phyloP scores from a whole-genome alignment of 2,329 filamentous ascomycete species.

The Phialemoniopsis sp. region DNA sequence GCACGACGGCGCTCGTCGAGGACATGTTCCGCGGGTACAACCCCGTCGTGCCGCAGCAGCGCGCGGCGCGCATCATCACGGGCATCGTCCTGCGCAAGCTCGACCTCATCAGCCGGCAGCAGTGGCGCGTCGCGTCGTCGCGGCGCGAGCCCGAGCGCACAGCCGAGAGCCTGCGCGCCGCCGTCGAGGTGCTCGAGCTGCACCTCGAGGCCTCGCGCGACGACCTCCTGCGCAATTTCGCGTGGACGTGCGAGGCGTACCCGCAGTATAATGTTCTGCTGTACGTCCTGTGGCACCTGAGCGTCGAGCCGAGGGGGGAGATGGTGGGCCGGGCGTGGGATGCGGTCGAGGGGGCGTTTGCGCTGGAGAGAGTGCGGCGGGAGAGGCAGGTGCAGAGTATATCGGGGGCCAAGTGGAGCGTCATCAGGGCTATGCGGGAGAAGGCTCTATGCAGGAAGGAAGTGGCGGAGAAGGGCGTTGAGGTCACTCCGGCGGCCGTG shows the following conservation, averaged over 20 bases:
- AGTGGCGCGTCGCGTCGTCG: slow-evolving; percentile 5
- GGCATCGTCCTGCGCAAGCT: slow-evolving; percentile 17
- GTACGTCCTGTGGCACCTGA: slow-evolving; percentile 37
- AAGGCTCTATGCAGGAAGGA: slow-evolving; percentile 19
- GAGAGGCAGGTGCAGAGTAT: slow-evolving; percentile 4
- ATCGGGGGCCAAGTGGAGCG: slow-evolving; percentile 20
- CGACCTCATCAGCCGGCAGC: slow-evolving; percentile 20
- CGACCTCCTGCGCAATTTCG: slow-evolving; percentile 28
- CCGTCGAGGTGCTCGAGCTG: slow-evolving; percentile 26
- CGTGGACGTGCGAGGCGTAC: slow-evolving; percentile 32
- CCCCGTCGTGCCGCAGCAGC: slow-evolving; percentile 38
- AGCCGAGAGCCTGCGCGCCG: slow-evolving; percentile 20
- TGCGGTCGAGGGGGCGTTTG: slow-evolving; percentile 14
- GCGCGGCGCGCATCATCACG: slow-evolving; percentile 13
- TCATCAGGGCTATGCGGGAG: slow-evolving; percentile 21
- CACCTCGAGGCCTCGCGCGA: slow-evolving; percentile 21
- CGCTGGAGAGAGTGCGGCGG: slow-evolving; percentile 6
- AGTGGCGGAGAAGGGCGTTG: not conserved
- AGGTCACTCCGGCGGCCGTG: too few relatives aligned
- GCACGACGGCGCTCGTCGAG: slow-evolving; percentile 38
- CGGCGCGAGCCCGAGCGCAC: slow-evolving; percentile 1
- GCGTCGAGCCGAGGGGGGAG: slow-evolving; percentile 26
- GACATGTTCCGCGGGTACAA: slow-evolving; percentile 43
- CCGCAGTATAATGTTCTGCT: slow-evolving; percentile 38
- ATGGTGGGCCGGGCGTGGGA: slow-evolving; percentile 26